phyloP scores from a whole-genome alignment of 2,329 filamentous ascomycete genomes.

The Aspergillus sp. region DNA sequence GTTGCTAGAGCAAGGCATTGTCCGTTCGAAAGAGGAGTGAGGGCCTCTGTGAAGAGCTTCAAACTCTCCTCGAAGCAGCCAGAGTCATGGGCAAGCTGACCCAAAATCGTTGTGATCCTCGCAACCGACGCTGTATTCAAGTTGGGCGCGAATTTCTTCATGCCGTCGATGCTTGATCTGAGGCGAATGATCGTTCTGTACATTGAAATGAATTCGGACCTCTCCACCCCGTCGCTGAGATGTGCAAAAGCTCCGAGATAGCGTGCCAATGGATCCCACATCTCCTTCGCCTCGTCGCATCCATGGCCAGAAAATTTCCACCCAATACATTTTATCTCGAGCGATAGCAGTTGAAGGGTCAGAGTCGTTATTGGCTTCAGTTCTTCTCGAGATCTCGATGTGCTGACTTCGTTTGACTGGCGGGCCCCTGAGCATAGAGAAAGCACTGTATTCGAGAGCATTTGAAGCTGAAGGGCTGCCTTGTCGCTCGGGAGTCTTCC shows the following conservation, averaged over 20 bases:
- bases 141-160: slow-evolving; percentile 13
- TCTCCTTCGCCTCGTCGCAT: slow-evolving; percentile 33
- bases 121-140: slow-evolving; percentile 19
- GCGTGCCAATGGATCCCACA: slow-evolving; percentile 35
- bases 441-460: slow-evolving; percentile 32
- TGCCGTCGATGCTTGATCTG: slow-evolving; percentile 19
- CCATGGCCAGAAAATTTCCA: slow-evolving; percentile 35
- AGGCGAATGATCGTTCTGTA: slow-evolving; percentile 29
- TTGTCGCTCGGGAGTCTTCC: slow-evolving; percentile 29
- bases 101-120: slow-evolving; percentile 25
- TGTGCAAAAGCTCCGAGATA: slow-evolving; percentile 30
- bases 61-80: slow-evolving; percentile 31
- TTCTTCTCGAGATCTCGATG: slow-evolving; percentile 12
- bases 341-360: slow-evolving; percentile 32
- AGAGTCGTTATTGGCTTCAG: slow-evolving; percentile 23
- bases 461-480: slow-evolving; percentile 35
- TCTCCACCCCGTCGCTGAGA: slow-evolving; percentile 24
- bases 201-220: slow-evolving; percentile 27
- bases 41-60: slow-evolving; percentile 25
- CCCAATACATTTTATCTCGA: slow-evolving; percentile 33
- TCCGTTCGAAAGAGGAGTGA: slow-evolving; percentile 20
- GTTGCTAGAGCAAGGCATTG: slow-evolving; percentile 28
- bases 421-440: slow-evolving; percentile 22
- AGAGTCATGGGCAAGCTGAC: slow-evolving; percentile 32
- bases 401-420: slow-evolving; percentile 7